These are phyloP conservation scores for Pichia nakasei DNA, from an alignment of 805 yeast species.

Conservation along the genomic window DNA sequence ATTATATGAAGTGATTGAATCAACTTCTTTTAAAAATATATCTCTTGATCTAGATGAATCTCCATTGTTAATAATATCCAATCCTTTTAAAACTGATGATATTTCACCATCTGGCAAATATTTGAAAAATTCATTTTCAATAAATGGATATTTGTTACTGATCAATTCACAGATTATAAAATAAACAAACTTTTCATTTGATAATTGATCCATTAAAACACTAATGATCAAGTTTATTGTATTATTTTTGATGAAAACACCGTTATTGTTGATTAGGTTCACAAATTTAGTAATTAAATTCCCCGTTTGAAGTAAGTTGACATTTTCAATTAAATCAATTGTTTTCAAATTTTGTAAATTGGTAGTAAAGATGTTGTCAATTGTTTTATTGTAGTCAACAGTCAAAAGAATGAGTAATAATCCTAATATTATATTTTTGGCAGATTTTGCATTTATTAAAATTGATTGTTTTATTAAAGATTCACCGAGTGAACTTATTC, in stretches of 20 bases:
- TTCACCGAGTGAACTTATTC: slow-evolving; percentile 20
- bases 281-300: slow-evolving; percentile 9
- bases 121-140: slow-evolving; percentile 12
- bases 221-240: slow-evolving; percentile 19
- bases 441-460: slow-evolving; percentile 12
- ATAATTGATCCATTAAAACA: slow-evolving; percentile 11
- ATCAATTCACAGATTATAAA: slow-evolving; percentile 18
- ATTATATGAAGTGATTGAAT: not conserved
- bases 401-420: slow-evolving; percentile 23
- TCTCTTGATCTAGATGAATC: slow-evolving; percentile 21
- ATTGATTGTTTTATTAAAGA: slow-evolving; percentile 16
- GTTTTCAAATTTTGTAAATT: slow-evolving; percentile 12
- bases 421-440: slow-evolving; percentile 18
- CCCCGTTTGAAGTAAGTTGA: not conserved
- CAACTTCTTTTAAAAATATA: slow-evolving; percentile 20
- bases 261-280: slow-evolving; percentile 15
- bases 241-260: slow-evolving; percentile 18
- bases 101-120: slow-evolving; percentile 16
- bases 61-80: not conserved
- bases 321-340: slow-evolving; percentile 3
- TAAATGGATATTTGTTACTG: slow-evolving; percentile 4
- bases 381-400: slow-evolving; percentile 25
- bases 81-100: not conserved
- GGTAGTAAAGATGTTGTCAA: slow-evolving; percentile 16
- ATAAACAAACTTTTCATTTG: slow-evolving; percentile 16